Percentiles rank a stretch among this genome's conserved stretches.
These are phyloP conservation scores for Coffea humblotiana DNA, from an alignment of 305 asterid species.

Conservation along the genomic window DNA sequence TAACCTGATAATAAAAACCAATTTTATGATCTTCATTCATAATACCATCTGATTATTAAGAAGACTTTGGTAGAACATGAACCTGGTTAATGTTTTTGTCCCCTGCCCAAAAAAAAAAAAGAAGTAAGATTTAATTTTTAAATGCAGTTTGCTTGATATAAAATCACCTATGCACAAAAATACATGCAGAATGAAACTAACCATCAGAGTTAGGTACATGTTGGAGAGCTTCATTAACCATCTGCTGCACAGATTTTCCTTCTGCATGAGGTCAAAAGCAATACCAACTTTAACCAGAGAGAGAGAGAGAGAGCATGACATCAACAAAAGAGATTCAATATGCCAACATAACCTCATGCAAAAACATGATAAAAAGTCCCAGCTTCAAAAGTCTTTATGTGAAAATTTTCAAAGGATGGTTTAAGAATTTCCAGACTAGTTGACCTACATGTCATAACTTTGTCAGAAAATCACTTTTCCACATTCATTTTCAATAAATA, in stretches of 20 bases:
- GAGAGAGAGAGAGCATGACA: neutral
- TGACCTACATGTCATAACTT: neutral
- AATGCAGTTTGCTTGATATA: conserved; percentile 8
- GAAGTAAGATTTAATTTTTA: conserved; percentile 26
- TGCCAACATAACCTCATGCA: neutral
- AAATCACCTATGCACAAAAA: conserved; percentile 25
- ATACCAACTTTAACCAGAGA: conserved; percentile 20
- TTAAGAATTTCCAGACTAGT: neutral
- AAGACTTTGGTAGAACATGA: conserved; percentile 13
- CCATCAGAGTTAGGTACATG: conserved; percentile 82
- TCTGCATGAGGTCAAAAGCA: conserved; percentile 49
- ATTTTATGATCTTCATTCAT: conserved; percentile 9
- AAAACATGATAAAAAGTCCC: neutral
- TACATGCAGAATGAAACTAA: conserved; percentile 43
- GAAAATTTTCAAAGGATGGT: neutral
- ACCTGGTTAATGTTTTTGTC: conserved; percentile 91
- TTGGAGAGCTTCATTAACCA: conserved; percentile 91
- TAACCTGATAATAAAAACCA: conserved; percentile 54
- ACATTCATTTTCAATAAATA: neutral
- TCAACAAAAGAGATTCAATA: neutral
- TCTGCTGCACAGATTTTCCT: conserved; percentile 95
- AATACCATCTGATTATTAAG: conserved; percentile 23
- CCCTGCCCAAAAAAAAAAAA: conserved; percentile 49
- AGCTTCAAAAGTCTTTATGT: neutral
- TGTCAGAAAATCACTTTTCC: neutral